Evolutionary conservation across 306 rosid species (phyloP), one percentile per base, ranked within the genome.

Genomic region (Lotus japonicus): DNA sequence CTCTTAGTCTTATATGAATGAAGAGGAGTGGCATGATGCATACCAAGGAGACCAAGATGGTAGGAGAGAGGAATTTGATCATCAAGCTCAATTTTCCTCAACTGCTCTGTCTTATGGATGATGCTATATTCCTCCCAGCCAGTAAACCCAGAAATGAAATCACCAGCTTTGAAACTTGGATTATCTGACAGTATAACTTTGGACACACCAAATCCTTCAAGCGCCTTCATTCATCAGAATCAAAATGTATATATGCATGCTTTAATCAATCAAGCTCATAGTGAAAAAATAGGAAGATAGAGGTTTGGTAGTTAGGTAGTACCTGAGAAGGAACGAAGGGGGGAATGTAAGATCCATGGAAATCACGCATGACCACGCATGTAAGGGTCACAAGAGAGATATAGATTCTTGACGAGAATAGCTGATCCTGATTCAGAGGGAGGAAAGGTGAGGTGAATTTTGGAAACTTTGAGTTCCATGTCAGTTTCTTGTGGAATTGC

Each of bases 321-420:
- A 26, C 85, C 64, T 56, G 74, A 11, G 55, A 64, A 31, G 86
- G 86, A 46, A 58, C n/a, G 46, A 78, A 82, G 9, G 86, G 80
- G 1, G 72, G 68, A 36, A 82, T 64, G n/a, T 82, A 82, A 70
- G 86, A 78, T 44, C 72, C 83, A 3, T 58, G 80, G 74, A 78
- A 82, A 82, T 82, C 68, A 59, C 83, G 83, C 86, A 82, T 82
- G 86, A 31, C 86, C 80, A 3, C 83, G 75, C 86, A 82, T 82
- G 45, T 73, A 82, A 0, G 86, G 86, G 28, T 82, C 86, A 46
- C 86, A 82, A 45, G 86, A 82, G 60, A 82, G 86, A 16, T 64
- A 82, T 1, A 82, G 75, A 26, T 82, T 82, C 60, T 78, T 82
- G 2, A 82, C 78, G 16, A 82, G 61, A 66, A 82, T 19, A 5